Evolutionary conservation across 2,329 filamentous ascomycete genomes (phyloP).

Genomic region (Stromatinia cepivora): DNA sequence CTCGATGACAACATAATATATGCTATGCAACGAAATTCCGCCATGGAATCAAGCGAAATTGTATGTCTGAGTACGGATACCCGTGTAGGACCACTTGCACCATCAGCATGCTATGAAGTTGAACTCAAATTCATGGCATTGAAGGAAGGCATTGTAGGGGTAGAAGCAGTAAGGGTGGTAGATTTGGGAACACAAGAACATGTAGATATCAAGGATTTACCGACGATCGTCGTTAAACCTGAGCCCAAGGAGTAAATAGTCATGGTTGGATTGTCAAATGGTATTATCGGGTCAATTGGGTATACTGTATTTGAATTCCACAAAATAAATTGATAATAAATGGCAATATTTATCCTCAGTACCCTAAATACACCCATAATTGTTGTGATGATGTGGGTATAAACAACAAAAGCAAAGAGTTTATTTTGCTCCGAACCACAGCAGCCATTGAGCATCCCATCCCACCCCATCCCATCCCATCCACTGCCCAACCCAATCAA

Average conservation of each 20-base stretch:
- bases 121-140: constrained; percentile 73
- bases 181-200: constrained; percentile 75
- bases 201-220: constrained; percentile 73
- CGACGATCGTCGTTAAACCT: constrained; percentile 58
- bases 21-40: constrained; percentile 66
- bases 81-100: constrained; percentile 69
- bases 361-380: neutral
- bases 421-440: neutral
- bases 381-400: neutral
- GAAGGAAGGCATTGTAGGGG: constrained; percentile 61
- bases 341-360: neutral
- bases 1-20: constrained; percentile 71
- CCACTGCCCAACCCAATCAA: neutral
- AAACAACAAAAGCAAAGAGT: neutral
- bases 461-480: neutral
- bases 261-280: neutral
- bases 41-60: constrained; percentile 64
- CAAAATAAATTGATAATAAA: neutral
- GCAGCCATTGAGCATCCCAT: neutral
- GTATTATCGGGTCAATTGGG: neutral
- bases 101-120: constrained; percentile 71
- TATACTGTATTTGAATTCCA: neutral
- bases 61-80: constrained; percentile 76
- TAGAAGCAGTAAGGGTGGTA: constrained; percentile 72
- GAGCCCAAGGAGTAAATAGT: constrained; percentile 12